Evolutionary conservation across 2,329 filamentous ascomycete genomes (phyloP).

Genomic region (Aspergillus sp.): DNA sequence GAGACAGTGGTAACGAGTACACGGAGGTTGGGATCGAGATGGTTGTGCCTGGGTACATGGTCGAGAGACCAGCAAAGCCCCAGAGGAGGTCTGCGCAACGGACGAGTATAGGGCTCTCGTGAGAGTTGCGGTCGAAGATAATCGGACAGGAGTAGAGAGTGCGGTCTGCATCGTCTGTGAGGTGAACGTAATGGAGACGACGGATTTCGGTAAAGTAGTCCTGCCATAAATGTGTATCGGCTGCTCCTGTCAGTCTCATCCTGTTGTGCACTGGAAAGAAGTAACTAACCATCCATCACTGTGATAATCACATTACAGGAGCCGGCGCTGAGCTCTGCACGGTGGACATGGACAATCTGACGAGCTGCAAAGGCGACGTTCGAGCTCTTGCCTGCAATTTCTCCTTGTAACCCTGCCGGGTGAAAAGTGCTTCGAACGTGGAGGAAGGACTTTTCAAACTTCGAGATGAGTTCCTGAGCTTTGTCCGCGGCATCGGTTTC

Average conservation of each 20-base stretch:
- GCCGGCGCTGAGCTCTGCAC: conserved; percentile 12
- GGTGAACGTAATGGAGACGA: conserved; percentile 53
- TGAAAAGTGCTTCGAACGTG: conserved; percentile 63
- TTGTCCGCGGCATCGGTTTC: conserved; percentile 57
- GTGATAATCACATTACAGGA: conserved; percentile 61
- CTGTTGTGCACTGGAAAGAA: not conserved
- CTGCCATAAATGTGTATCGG: conserved; percentile 57
- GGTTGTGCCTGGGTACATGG: conserved; percentile 56
- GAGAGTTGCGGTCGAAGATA: conserved; percentile 67
- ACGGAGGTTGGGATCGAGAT: conserved; percentile 67
- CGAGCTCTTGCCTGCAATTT: conserved; percentile 67
- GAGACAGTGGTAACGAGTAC: conserved; percentile 61
- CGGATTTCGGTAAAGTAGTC: conserved; percentile 62
- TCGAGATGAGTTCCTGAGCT: conserved; percentile 54
- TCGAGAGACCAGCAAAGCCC: conserved; percentile 64
- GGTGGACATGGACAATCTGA: conserved; percentile 18
- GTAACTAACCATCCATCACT: conserved; percentile 60
- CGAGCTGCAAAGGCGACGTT: conserved; percentile 64
- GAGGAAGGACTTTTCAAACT: conserved; percentile 59
- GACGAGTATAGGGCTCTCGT: conserved; percentile 60
- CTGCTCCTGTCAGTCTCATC: conserved; percentile 8
- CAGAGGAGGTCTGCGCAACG: conserved; percentile 67
- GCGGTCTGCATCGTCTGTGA: conserved; percentile 30
- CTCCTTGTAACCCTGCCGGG: conserved; percentile 57
- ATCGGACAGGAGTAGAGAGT: conserved; percentile 65